These are phyloP conservation scores for Alternaria postmessia DNA, from an alignment of 2,329 filamentous ascomycete species.

Conservation along the genomic window DNA sequence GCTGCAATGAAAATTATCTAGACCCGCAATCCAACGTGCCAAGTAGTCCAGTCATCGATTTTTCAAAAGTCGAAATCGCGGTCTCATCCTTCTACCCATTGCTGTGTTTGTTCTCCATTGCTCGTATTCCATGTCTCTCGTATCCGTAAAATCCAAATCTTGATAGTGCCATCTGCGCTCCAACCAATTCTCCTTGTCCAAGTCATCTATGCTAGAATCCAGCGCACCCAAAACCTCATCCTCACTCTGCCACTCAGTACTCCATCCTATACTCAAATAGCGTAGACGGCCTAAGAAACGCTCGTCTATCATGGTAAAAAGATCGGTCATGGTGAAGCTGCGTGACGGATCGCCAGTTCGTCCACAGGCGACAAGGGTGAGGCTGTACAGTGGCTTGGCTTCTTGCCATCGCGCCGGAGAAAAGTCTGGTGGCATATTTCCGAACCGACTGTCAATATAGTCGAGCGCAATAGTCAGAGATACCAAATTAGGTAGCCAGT, in stretches of 20 bases:
- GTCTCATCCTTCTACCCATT: constrained; percentile 34
- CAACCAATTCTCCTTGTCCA: constrained; percentile 51
- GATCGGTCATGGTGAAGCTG: constrained; percentile 53
- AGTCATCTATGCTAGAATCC: constrained; percentile 48
- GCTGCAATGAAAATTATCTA: neutral
- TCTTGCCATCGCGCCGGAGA: constrained; percentile 21
- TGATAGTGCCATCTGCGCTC: constrained; percentile 47
- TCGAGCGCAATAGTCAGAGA: constrained; percentile 56
- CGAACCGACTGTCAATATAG: constrained; percentile 56
- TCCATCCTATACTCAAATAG: constrained; percentile 49
- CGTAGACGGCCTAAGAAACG: constrained; percentile 51
- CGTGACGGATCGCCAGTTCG: constrained; percentile 43
- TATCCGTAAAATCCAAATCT: constrained; percentile 12
- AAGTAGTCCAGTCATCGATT: constrained; percentile 24
- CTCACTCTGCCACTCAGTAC: constrained; percentile 50
- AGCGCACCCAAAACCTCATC: constrained; percentile 52
- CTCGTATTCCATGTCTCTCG: constrained; percentile 27
- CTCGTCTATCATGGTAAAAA: constrained; percentile 53
- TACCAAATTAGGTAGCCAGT: constrained; percentile 51
- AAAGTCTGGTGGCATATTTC: constrained; percentile 30
- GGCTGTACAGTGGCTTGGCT: constrained; percentile 45
- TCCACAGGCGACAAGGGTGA: constrained; percentile 53
- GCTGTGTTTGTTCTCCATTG: constrained; percentile 31
- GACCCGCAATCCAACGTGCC: neutral
- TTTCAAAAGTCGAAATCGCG: constrained; percentile 30